These are phyloP conservation scores for Gloeophyllum trabeum DNA, from an alignment of 768 basidiomycete species.

Conservation along the genomic window DNA sequence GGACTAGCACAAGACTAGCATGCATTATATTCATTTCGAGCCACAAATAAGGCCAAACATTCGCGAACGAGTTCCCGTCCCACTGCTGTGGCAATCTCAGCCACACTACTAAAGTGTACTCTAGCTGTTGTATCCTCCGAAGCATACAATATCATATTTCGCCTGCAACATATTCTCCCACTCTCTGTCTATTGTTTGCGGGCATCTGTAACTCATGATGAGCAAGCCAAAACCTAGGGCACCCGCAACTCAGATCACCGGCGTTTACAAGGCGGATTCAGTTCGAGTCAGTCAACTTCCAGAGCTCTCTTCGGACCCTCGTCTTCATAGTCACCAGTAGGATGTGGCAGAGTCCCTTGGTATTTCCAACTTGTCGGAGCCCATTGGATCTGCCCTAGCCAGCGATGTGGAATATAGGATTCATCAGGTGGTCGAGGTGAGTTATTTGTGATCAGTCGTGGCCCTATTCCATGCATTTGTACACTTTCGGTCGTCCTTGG, in stretches of 20 bases:
- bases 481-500: slow-evolving; percentile 1
- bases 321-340: slow-evolving; percentile 16
- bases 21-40: no score
- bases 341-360: slow-evolving; percentile 87
- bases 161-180: no score
- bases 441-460: slow-evolving; percentile 7
- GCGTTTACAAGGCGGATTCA: slow-evolving; percentile 16
- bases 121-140: no score
- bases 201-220: no score
- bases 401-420: slow-evolving; percentile 96
- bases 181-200: no score
- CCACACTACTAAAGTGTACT: no score
- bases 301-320: neutral
- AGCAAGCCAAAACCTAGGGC: slow-evolving; percentile 12
- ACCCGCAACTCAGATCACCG: slow-evolving; percentile 10
- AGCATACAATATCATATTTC: no score
- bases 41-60: no score
- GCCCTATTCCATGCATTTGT: neutral
- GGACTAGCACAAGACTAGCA: no score
- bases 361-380: slow-evolving; percentile 63
- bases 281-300: slow-evolving; percentile 2
- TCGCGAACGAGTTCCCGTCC: no score
- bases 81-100: no score
- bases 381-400: slow-evolving; percentile 75
- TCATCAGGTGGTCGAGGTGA: slow-evolving; percentile 88